A percentile compares a stretch with the other conserved stretches of the same genome.
Evolutionary conservation across 805 yeast genomes (phyloP).

Genomic region (Metschnikowia santaceciliae): DNA sequence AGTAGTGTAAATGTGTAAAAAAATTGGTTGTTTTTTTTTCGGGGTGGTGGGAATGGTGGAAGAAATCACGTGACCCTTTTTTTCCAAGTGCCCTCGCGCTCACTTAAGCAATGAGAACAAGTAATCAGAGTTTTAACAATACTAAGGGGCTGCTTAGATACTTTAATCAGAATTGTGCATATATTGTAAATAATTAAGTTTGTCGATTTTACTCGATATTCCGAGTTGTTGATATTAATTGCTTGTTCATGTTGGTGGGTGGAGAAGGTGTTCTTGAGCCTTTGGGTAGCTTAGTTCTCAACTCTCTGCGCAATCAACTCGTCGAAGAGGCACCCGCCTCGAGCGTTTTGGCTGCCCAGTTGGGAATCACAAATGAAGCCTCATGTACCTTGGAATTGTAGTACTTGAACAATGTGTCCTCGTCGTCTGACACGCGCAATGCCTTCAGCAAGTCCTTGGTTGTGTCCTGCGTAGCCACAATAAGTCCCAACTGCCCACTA

Average conservation of each 20-base stretch:
- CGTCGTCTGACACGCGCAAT: conserved; percentile 45
- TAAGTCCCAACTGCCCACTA: conserved; percentile 79
- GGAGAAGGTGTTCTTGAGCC: not conserved
- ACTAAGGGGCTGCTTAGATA: not conserved
- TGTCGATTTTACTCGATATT: too few species aligned
- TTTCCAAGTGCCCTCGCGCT: not conserved
- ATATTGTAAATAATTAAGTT: not conserved
- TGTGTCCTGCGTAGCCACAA: conserved; percentile 63
- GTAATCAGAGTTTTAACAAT: not conserved
- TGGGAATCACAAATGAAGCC: conserved; percentile 74
- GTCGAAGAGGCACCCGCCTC: conserved; percentile 1
- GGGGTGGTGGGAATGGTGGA: conserved; percentile 4
- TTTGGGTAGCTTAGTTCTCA: not conserved
- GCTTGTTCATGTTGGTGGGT: too few species aligned
- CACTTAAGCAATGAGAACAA: not conserved
- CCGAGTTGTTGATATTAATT: not conserved
- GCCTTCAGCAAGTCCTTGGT: conserved; percentile 48
- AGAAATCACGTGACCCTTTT: not conserved
- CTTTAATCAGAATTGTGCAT: not conserved
- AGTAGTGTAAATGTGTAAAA: conserved; percentile 22
- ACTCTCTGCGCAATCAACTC: not conserved
- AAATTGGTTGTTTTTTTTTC: conserved; percentile 6
- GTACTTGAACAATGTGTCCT: conserved; percentile 52
- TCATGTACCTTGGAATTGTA: conserved; percentile 64
- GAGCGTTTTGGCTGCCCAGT: conserved; percentile 57